Conservation (phyloP, 805 yeast species). For the Suhomyces sp. region DNA sequence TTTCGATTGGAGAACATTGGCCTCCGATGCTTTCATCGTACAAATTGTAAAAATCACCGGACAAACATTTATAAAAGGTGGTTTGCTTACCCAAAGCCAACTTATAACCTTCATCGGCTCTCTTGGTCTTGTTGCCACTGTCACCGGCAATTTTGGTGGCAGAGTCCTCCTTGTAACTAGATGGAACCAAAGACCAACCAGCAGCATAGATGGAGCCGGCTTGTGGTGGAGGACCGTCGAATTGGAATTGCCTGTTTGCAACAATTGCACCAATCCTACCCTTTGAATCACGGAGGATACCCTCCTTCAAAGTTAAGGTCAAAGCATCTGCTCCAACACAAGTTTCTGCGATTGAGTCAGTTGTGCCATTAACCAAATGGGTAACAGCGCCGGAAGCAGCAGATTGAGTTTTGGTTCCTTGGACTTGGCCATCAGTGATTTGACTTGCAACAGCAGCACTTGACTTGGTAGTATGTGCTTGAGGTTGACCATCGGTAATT, state of each 20-base stretch:
- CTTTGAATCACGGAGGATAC: conserved; percentile 53
- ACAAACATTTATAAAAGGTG: conserved; percentile 69
- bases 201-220: conserved; percentile 36
- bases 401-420: conserved; percentile 17
- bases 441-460: conserved; percentile 23
- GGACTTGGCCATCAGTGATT: conserved; percentile 32
- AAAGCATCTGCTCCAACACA: conserved; percentile 37
- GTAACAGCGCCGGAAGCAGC: conserved; percentile 20
- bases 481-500: conserved; percentile 27
- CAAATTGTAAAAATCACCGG: conserved; percentile 77
- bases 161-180: conserved; percentile 13
- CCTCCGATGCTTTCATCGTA: conserved; percentile 61
- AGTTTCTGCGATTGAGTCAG: conserved; percentile 14
- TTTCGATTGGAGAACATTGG: conserved; percentile 48
- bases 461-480: conserved; percentile 16
- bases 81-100: conserved; percentile 62
- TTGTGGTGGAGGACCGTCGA: conserved; percentile 81
- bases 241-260: conserved; percentile 78
- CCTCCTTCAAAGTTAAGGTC: conserved; percentile 50
- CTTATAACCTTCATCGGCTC: conserved; percentile 54
- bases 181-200: conserved; percentile 23
- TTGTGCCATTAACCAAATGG: conserved; percentile 39
- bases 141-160: conserved; percentile 8
- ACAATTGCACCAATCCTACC: conserved; percentile 79
- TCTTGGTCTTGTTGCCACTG: conserved; percentile 7